phyloP scores from a whole-genome alignment of 805 yeast species.

The Yarrowia sp. region DNA sequence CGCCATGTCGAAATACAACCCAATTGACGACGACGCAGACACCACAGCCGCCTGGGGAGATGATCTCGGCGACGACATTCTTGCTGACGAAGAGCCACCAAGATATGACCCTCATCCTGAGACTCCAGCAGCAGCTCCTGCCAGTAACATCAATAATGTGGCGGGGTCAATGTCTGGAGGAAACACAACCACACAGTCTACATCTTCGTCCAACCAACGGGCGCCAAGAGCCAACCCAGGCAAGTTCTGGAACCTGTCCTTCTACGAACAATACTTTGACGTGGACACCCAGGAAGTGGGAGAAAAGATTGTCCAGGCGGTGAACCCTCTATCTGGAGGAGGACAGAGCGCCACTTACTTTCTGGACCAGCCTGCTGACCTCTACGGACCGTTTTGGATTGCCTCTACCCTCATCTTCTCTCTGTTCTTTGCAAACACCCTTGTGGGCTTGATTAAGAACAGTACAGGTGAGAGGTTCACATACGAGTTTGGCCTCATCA shows the following conservation, averaged over 20 bases:
- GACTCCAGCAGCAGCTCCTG: not conserved
- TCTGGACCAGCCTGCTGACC: slow-evolving; percentile 54
- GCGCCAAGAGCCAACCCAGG: slow-evolving; percentile 12
- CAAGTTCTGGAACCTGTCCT: slow-evolving; percentile 40
- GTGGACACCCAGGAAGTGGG: slow-evolving; percentile 62
- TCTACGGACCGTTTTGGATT: slow-evolving; percentile 90
- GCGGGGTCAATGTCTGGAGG: not conserved
- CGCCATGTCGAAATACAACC: slow-evolving; percentile 19
- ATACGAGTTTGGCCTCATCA: slow-evolving; percentile 58
- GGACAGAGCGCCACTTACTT: slow-evolving; percentile 31
- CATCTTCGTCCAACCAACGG: not conserved
- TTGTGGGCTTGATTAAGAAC: slow-evolving; percentile 60
- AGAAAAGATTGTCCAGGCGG: slow-evolving; percentile 49
- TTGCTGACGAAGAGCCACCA: slow-evolving; percentile 13
- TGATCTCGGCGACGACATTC: slow-evolving; percentile 21
- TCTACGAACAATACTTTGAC: slow-evolving; percentile 66
- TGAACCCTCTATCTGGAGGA: slow-evolving; percentile 48
- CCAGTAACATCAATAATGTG: slow-evolving; percentile 5
- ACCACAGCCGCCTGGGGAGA: slow-evolving; percentile 22
- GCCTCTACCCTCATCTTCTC: slow-evolving; percentile 75
- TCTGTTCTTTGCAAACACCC: slow-evolving; percentile 70
- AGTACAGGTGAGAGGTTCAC: slow-evolving; percentile 47
- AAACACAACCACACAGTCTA: not conserved
- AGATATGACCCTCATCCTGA: slow-evolving; percentile 4
- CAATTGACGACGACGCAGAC: slow-evolving; percentile 19